Evolutionary conservation across 179 eudicot genomes (phyloP).

Genomic region (Spergularia azorica): DNA sequence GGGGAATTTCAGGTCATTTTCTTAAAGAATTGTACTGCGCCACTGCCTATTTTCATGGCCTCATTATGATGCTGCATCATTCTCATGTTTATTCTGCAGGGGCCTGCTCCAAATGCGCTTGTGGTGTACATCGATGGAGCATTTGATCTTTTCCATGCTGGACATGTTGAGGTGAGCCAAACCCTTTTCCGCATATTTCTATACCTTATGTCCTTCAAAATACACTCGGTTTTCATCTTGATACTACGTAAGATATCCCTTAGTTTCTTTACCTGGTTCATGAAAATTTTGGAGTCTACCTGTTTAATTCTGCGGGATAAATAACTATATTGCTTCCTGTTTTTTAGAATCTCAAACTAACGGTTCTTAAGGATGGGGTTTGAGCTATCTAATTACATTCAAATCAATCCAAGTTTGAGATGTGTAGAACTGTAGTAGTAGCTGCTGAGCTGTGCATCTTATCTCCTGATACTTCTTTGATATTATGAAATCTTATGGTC

Average conservation of each 20-base stretch:
- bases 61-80: conserved; percentile 9
- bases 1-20: not conserved
- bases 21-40: not conserved
- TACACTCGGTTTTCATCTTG: not conserved
- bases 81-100: conserved; percentile 42
- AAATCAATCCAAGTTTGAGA: not conserved
- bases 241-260: not conserved
- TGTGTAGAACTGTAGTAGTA: not conserved
- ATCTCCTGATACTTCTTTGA: conserved; percentile 1
- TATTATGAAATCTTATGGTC: not conserved
- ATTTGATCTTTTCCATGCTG: conserved; percentile 98
- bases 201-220: not conserved
- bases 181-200: not conserved
- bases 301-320: not conserved
- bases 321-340: not conserved
- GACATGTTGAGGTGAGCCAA: conserved; percentile 85
- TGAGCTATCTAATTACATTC: conserved; percentile 1
- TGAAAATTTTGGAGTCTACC: not conserved
- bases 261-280: not conserved
- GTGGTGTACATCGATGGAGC: conserved; percentile 98
- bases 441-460: not conserved
- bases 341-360: not conserved
- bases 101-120: conserved; percentile 91
- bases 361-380: not conserved
- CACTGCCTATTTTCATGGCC: conserved; percentile 3